A percentile compares a stretch with the other conserved stretches of the same genome.
Conservation (phyloP, 331 rosid genomes). For the Malus hybrid region DNA sequence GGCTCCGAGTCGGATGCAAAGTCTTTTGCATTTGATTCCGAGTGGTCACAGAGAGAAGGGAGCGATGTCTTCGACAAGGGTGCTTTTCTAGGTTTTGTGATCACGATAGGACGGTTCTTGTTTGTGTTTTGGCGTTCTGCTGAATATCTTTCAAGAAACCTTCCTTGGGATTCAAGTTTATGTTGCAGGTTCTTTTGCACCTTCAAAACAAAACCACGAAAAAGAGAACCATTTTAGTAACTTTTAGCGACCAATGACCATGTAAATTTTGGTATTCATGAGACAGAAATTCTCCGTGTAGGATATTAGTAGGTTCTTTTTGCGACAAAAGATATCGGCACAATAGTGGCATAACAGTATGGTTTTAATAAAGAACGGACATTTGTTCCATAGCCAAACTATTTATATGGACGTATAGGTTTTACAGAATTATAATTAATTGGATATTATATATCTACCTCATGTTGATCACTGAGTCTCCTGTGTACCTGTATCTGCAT, state of each 20-base stretch:
- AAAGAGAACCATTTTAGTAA: not conserved
- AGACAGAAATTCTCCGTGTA: not conserved
- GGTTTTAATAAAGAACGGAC: not conserved
- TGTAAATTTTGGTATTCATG: not conserved
- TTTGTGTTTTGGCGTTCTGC: constrained; percentile 5
- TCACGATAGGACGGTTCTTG: not conserved
- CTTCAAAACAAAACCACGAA: not conserved
- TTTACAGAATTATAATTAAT: not conserved
- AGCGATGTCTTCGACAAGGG: constrained; percentile 11
- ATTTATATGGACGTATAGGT: not conserved
- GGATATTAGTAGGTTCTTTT: not conserved
- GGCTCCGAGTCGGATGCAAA: constrained; percentile 5
- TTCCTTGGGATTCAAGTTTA: constrained; percentile 45
- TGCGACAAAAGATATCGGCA: not conserved
- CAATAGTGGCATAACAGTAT: no score
- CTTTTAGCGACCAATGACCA: not conserved
- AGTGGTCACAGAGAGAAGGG: constrained; percentile 35
- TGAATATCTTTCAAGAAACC: constrained; percentile 34
- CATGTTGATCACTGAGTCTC: constrained; percentile 24
- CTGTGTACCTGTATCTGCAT: constrained; percentile 38
- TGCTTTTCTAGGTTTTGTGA: constrained; percentile 18
- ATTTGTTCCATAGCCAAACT: not conserved
- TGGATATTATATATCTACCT: constrained; percentile 25
- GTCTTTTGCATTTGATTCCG: constrained; percentile 23
- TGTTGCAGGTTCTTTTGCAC: constrained; percentile 42